These are phyloP conservation scores for Triticum urartu DNA, from an alignment of 176 grass and related monocot species.

Conservation along the genomic window DNA sequence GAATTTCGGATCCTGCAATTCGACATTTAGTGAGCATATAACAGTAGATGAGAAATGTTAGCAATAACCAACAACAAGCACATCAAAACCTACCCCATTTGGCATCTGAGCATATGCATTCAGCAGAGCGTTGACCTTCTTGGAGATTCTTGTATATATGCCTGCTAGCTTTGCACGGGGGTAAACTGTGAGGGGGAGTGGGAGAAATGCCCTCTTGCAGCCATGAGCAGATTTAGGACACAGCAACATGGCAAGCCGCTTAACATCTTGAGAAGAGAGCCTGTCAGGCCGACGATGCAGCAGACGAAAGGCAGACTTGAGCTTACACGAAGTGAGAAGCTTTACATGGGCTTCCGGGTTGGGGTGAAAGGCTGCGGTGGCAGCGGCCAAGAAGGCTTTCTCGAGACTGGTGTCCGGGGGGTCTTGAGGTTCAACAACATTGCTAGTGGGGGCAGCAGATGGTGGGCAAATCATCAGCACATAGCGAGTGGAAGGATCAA, in stretches of 20 bases:
- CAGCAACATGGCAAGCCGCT: too few species aligned
- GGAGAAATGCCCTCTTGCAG: background rate
- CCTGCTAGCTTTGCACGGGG: background rate
- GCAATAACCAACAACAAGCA: background rate
- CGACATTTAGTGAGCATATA: background rate
- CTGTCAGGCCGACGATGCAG: too few species aligned
- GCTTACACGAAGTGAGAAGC: background rate
- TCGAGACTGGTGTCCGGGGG: background rate
- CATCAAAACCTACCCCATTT: background rate
- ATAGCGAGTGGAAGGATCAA: too few species aligned
- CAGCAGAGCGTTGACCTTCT: background rate
- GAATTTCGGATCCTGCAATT: background rate
- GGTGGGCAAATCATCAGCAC: too few species aligned
- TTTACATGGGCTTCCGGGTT: conserved; percentile 6
- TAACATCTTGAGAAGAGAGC: too few species aligned
- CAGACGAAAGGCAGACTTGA: too few species aligned
- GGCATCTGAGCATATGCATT: background rate
- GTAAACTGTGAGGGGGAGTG: background rate
- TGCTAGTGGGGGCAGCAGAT: too few species aligned
- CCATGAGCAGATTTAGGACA: too few species aligned
- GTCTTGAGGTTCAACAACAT: background rate
- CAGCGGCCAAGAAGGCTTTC: background rate
- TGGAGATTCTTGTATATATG: background rate
- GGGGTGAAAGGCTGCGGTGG: background rate
- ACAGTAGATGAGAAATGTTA: background rate